phyloP scores from a whole-genome alignment of 164 flowering plant genomes.

The Aristolochia fimbriata region DNA sequence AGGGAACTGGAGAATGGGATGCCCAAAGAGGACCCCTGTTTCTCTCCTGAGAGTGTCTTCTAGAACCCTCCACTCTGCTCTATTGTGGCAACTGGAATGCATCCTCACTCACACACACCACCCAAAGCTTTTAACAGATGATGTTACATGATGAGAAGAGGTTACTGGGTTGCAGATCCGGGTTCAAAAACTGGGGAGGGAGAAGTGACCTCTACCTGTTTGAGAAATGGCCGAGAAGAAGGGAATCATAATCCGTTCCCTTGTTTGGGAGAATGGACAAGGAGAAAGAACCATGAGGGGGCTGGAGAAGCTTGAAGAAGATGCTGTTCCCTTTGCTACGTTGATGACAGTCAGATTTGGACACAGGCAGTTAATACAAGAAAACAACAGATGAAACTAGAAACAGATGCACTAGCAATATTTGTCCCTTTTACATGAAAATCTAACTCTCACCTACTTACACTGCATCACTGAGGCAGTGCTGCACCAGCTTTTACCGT shows the following conservation, averaged over 20 bases:
- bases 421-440: conserved; percentile 22
- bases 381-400: conserved; percentile 44
- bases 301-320: background rate
- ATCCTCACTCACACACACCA: conserved; percentile 28
- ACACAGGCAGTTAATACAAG: conserved; percentile 19
- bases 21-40: conserved; percentile 36
- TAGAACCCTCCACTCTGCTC: conserved; percentile 38
- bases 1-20: conserved; percentile 31
- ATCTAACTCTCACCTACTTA: conserved; percentile 15
- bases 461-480: background rate
- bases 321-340: conserved; percentile 14
- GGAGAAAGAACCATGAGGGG: conserved; percentile 3
- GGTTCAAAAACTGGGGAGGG: background rate
- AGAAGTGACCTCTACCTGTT: no score
- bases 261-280: conserved; percentile 13
- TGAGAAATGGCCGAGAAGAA: background rate
- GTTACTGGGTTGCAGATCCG: background rate
- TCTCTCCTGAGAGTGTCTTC: conserved; percentile 30
- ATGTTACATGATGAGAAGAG: background rate
- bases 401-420: conserved; percentile 13
- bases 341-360: conserved; percentile 1
- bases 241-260: background rate
- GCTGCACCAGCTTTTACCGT: background rate
- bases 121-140: background rate
- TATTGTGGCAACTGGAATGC: conserved; percentile 24